Evolutionary conservation across 2,329 filamentous ascomycete genomes (phyloP).

Genomic region (Ceratocystis colombiana): DNA sequence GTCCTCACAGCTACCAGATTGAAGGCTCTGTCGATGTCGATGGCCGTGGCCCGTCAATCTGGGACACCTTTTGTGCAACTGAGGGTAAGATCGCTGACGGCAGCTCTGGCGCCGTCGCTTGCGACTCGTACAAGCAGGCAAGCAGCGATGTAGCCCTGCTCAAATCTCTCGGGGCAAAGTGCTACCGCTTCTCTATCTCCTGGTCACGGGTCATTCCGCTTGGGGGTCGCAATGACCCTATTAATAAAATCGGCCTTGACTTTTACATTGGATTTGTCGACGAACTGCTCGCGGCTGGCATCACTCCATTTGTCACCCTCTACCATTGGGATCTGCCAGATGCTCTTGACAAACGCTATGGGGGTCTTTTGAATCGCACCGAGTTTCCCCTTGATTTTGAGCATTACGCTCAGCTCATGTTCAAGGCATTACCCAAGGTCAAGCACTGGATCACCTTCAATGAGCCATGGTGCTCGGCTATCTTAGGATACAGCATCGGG

Average conservation of each 20-base stretch:
- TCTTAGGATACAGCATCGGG: slow-evolving; percentile 69
- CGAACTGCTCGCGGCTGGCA: slow-evolving; percentile 63
- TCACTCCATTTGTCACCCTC: slow-evolving; percentile 70
- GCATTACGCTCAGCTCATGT: slow-evolving; percentile 66
- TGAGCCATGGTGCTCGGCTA: slow-evolving; percentile 76
- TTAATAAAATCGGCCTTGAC: slow-evolving; percentile 68
- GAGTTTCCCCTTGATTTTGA: slow-evolving; percentile 78
- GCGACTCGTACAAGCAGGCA: slow-evolving; percentile 77
- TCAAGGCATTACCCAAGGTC: slow-evolving; percentile 63
- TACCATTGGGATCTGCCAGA: slow-evolving; percentile 85
- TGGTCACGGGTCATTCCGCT: slow-evolving; percentile 78
- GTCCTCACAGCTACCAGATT: slow-evolving; percentile 62
- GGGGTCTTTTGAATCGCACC: slow-evolving; percentile 66
- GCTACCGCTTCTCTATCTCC: slow-evolving; percentile 76
- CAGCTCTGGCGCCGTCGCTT: slow-evolving; percentile 64
- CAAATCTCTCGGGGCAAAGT: slow-evolving; percentile 60
- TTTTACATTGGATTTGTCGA: slow-evolving; percentile 73
- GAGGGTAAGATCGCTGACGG: slow-evolving; percentile 75
- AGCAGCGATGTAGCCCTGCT: slow-evolving; percentile 67
- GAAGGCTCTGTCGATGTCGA: slow-evolving; percentile 67
- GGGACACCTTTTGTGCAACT: slow-evolving; percentile 77
- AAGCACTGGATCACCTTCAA: slow-evolving; percentile 89
- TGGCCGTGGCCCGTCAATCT: slow-evolving; percentile 72
- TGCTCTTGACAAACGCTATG: slow-evolving; percentile 67
- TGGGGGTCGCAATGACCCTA: slow-evolving; percentile 69